Conservation (phyloP, 2,329 filamentous ascomycete genomes). For the Aureobasidium sp. region DNA sequence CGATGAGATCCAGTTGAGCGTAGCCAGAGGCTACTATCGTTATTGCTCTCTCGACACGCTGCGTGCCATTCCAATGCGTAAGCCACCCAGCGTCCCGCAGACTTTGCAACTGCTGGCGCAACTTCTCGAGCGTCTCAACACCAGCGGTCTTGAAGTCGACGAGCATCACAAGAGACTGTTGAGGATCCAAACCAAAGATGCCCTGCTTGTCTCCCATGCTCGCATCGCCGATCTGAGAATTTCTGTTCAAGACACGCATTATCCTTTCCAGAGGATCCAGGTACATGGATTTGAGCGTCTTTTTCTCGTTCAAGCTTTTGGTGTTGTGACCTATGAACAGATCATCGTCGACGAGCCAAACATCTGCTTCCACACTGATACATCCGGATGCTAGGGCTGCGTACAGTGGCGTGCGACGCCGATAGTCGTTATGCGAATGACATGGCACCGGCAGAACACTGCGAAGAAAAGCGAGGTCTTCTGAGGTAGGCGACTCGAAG, state of each 20-base stretch:
- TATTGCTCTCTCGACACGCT: constrained; percentile 37
- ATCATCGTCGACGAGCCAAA: constrained; percentile 54
- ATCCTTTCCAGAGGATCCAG: constrained; percentile 55
- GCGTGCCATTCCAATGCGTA: constrained; percentile 43
- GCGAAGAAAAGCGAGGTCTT: neutral
- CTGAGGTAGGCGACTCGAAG: too few relatives aligned
- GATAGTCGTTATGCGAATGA: constrained; percentile 70
- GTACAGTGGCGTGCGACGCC: constrained; percentile 57
- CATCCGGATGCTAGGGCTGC: constrained; percentile 55
- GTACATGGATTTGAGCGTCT: constrained; percentile 58
- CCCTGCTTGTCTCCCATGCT: constrained; percentile 32
- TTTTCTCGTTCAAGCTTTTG: constrained; percentile 46
- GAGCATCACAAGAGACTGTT: constrained; percentile 50
- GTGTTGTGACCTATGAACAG: constrained; percentile 59
- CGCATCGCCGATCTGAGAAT: constrained; percentile 29
- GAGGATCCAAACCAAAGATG: constrained; percentile 40
- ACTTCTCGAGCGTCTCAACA: constrained; percentile 44
- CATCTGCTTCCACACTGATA: constrained; percentile 61
- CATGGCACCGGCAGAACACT: constrained; percentile 45
- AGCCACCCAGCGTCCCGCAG: constrained; percentile 49
- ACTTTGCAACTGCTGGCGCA: constrained; percentile 51
- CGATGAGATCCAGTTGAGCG: constrained; percentile 43
- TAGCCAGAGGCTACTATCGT: constrained; percentile 50
- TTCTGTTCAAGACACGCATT: constrained; percentile 41
- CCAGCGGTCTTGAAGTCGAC: constrained; percentile 63